Evolutionary conservation across 352 stramenopile species (phyloP).

Genomic region (Phytophthora colocasiae): DNA sequence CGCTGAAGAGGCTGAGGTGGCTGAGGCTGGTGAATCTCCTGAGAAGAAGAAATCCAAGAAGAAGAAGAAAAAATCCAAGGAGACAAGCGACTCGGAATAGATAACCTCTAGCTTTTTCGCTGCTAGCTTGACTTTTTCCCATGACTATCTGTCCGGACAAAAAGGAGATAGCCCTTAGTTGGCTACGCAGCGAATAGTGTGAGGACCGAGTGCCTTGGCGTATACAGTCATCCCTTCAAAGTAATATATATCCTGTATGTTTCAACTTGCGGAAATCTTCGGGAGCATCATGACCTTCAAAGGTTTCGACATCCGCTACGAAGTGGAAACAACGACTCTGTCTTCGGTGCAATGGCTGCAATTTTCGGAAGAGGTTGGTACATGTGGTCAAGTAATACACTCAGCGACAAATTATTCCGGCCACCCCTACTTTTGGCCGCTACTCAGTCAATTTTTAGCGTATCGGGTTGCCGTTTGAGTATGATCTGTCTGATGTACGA

Average conservation of each 20-base stretch:
- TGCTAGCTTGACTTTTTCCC: conserved; percentile 27
- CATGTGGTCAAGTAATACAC: no score
- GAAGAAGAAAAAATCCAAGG: conserved; percentile 89
- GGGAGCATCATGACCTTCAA: no score
- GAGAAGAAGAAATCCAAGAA: conserved; percentile 91
- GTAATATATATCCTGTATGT: conserved; percentile 43
- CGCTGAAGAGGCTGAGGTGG: conserved; percentile 45
- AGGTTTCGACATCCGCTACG: no score
- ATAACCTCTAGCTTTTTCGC: conserved; percentile 12
- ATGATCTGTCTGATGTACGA: no score
- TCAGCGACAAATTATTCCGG: no score
- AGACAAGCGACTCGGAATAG: conserved; percentile 80
- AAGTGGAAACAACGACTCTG: no score
- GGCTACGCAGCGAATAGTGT: conserved; percentile 6
- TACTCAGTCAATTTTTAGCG: no score
- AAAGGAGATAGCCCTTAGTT: conserved; percentile 33
- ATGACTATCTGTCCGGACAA: conserved; percentile 38
- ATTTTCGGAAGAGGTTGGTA: no score
- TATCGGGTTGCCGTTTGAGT: no score
- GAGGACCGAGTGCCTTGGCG: conserved; percentile 26
- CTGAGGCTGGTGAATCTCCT: conserved; percentile 65
- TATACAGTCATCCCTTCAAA: conserved; percentile 23
- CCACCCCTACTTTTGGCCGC: no score
- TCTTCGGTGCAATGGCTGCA: no score
- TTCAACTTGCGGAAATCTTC: conserved; percentile 7